These are phyloP conservation scores for Cercophora sp. DNA, from an alignment of 495 filamentous ascomycete genomes.

Conservation along the genomic window DNA sequence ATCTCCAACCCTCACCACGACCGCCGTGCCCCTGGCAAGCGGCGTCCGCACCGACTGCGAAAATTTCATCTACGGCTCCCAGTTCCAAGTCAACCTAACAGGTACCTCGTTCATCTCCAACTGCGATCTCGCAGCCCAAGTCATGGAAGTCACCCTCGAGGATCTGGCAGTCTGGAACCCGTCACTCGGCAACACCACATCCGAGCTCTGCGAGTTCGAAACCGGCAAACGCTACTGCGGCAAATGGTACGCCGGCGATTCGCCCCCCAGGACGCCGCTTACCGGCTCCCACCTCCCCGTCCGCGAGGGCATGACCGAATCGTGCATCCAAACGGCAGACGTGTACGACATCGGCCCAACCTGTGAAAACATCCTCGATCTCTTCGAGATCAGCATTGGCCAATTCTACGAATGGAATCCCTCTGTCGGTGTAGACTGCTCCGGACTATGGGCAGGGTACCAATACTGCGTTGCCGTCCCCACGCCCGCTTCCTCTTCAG, in stretches of 20 bases:
- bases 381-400: too few species aligned
- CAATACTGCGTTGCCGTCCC: not conserved
- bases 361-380: too few species aligned
- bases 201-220: too few species aligned
- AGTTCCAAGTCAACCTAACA: too few species aligned
- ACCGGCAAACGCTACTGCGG: too few species aligned
- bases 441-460: not conserved
- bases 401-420: not conserved
- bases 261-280: too few species aligned
- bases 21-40: not conserved
- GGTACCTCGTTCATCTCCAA: too few species aligned
- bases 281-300: too few species aligned
- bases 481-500: not conserved
- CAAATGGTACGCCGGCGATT: too few species aligned
- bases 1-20: not conserved
- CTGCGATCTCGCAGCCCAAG: not conserved
- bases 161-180: not conserved
- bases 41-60: not conserved
- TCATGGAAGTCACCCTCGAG: not conserved
- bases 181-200: not conserved
- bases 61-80: not conserved
- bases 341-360: too few species aligned
- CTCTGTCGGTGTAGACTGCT: not conserved
- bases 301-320: too few species aligned
- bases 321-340: too few species aligned